Conservation (phyloP, 306 rosid species). For the Casuarina glauca region DNA sequence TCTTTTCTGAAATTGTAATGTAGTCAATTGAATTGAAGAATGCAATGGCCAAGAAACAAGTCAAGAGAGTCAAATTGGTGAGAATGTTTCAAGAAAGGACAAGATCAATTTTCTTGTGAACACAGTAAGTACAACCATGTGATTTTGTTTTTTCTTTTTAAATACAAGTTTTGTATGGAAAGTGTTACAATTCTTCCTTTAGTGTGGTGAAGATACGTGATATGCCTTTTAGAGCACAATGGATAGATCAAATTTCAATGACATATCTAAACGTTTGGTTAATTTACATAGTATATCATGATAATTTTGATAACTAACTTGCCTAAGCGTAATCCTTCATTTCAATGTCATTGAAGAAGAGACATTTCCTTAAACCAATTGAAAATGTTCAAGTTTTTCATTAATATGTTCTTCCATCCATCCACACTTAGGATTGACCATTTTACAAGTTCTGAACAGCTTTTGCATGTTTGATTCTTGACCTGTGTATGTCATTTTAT, state of each 20-base stretch:
- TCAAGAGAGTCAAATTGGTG: conserved; percentile 38
- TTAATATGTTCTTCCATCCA: not conserved
- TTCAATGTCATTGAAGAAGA: not conserved
- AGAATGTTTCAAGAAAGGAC: conserved; percentile 45
- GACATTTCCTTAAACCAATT: not conserved
- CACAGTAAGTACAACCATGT: conserved; percentile 31
- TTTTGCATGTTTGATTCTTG: not conserved
- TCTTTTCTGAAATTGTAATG: not conserved
- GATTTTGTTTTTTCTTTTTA: not conserved
- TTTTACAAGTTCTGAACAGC: not conserved
- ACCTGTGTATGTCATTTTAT: not conserved
- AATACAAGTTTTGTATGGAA: not conserved
- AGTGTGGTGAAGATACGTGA: not conserved
- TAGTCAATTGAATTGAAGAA: conserved; percentile 12
- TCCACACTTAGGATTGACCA: too few relatives aligned
- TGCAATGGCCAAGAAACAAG: conserved; percentile 15
- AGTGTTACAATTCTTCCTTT: not conserved
- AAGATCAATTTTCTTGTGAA: conserved; percentile 42
- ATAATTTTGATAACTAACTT: not conserved
- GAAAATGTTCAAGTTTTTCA: not conserved
- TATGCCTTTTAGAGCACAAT: not conserved
- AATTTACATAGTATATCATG: too few relatives aligned
- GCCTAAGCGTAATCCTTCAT: not conserved
- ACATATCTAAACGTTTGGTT: not conserved
- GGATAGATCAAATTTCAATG: not conserved